Base-by-base conservation (phyloP, 108 stramenopile genomes). In the Skeletonema costatum region DNA sequence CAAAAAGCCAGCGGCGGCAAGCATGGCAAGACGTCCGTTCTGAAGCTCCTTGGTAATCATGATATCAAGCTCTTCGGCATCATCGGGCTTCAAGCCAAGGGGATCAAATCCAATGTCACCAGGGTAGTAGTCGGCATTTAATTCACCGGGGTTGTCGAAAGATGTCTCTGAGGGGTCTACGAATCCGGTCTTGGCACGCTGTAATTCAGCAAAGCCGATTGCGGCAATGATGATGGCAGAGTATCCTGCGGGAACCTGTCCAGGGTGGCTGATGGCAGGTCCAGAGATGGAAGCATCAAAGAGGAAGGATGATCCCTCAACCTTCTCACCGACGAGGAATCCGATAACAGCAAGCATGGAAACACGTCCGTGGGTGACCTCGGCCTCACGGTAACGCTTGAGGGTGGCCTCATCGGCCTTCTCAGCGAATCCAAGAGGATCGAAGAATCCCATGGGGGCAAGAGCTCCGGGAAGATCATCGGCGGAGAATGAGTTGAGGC, bases 21-120 rank as follows among this genome's bases (percentile, higher is more conserved):
- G 73, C 92, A 91, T 90, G 31, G 94, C 94, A 75, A 95, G 87
- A 74, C 92, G 89, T 48, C 94, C 92, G 72, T 95, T 90, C 75
- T 93, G 91, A 31, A 95, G 88, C 76, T 95, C 94, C 94, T 95
- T 95, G 67, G 92, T 93, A 39, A 82, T 81, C 76, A 95, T 88
- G 31, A 59, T 65, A 48, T 39, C 44, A 69, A 90, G 86, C 38
- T 84, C 92, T 29, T 77, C 86, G 31, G 88, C 65, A 68, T 89
- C 88, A 29, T 69, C 61, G 8, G 93, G 93, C 63, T 80, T 83
- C 53, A 95, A 71, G 58, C 92, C 92, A 64, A 93, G 89, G 16
- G 93, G 93, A 72, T 94, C 93, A 69, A 92, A 94, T 41, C 89
- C 90, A 67, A 94, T 66, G 67, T 94, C 90, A 73, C 93, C 93